Percentiles rank a stretch among this genome's conserved stretches.
These are phyloP conservation scores for Daldinia grandis DNA, from an alignment of 495 filamentous ascomycete species.

Conservation along the genomic window DNA sequence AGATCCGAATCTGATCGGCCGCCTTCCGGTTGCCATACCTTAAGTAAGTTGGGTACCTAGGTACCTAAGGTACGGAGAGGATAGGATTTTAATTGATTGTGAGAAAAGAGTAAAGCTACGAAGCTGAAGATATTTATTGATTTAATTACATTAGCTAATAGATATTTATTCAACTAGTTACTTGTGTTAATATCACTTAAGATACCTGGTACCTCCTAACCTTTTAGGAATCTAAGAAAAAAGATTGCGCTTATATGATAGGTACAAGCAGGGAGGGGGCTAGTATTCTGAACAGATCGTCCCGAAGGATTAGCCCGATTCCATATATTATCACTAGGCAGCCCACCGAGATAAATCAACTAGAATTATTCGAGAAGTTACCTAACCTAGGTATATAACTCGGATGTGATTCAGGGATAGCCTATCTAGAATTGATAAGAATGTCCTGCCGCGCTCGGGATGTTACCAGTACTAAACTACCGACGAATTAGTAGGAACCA, in stretches of 20 bases:
- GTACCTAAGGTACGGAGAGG: too few species aligned
- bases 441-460: not conserved
- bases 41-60: not conserved
- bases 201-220: too few species aligned
- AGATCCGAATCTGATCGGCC: conserved; percentile 31
- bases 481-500: not conserved
- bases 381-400: too few species aligned
- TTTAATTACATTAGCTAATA: too few species aligned
- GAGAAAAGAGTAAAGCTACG: too few species aligned
- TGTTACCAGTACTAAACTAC: not conserved
- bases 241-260: too few species aligned
- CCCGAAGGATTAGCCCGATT: conserved; percentile 25
- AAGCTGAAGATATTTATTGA: too few species aligned
- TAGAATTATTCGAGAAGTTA: conserved; percentile 1
- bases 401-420: not conserved
- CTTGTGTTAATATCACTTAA: too few species aligned
- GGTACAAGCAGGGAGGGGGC: conserved; percentile 24
- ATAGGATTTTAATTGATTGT: too few species aligned
- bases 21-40: not conserved
- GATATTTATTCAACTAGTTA: too few species aligned
- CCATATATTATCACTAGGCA: conserved; percentile 2
- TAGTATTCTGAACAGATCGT: conserved; percentile 18
- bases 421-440: not conserved
- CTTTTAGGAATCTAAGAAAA: too few species aligned
- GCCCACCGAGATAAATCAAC: not conserved